A percentile compares a stretch with the other conserved stretches of the same genome.
Conservation (phyloP, 495 filamentous ascomycete genomes). For the Penicillium riverlandense region DNA sequence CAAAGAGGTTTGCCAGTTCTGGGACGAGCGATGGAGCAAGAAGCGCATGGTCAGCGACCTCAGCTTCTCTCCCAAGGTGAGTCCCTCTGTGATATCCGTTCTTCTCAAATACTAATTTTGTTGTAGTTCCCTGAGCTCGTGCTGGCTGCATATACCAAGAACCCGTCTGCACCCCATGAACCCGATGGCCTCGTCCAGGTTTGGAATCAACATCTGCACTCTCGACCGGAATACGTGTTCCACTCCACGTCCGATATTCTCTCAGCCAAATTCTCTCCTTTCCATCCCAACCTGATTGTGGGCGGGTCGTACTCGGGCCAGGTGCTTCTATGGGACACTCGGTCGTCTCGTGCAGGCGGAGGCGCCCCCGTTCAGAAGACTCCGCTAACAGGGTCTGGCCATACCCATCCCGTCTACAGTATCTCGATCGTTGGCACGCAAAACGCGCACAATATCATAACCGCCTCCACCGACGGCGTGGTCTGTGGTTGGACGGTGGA, state of each 20-base stretch:
- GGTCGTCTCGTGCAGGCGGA: conserved; percentile 55
- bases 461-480: conserved; percentile 90
- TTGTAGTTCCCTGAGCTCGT: conserved; percentile 78
- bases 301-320: conserved; percentile 94
- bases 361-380: conserved; percentile 91
- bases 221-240: conserved; percentile 91
- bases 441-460: conserved; percentile 97
- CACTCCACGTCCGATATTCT: conserved; percentile 95
- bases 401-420: conserved; percentile 94
- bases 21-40: conserved; percentile 91
- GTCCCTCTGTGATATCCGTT: not conserved
- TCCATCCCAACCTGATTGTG: conserved; percentile 91
- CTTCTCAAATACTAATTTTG: conserved; percentile 6
- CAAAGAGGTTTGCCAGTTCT: conserved; percentile 85
- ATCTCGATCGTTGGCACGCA: conserved; percentile 95
- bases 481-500: conserved; percentile 96
- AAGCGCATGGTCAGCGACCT: conserved; percentile 93
- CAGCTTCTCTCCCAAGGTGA: conserved; percentile 83
- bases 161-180: conserved; percentile 88
- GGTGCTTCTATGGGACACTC: conserved; percentile 96
- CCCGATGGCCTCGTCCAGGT: conserved; percentile 91
- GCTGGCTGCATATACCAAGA: conserved; percentile 92
- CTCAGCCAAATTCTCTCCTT: conserved; percentile 92
- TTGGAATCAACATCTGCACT: conserved; percentile 93
- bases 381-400: conserved; percentile 80